Evolutionary conservation across 1,284 basidiomycete genomes (phyloP), one percentile per base, ranked within the genome.

Genomic region (Pisolithus thermaeus): DNA sequence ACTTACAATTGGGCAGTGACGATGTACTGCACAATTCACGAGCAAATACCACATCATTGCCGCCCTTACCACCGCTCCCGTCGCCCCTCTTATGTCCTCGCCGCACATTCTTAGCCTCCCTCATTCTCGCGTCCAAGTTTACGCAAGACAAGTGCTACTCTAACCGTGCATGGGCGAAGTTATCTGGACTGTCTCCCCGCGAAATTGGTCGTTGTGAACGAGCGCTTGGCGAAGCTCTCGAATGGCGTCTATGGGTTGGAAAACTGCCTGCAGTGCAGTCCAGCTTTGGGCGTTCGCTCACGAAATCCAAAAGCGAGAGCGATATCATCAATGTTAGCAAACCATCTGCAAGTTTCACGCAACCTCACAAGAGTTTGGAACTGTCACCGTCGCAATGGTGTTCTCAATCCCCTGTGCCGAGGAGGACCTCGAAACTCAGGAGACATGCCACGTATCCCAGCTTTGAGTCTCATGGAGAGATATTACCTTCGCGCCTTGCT

Each of bases 81-180:
- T 89, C 86, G 0, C 90, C 90, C 0, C 77, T 94, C 22, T 77
- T 92, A 37, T 96, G 93, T 63, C 90, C 92, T 2, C 79, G 92
- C 18, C 80, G 92, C 39, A 84, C 92, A 2, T 96, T 97, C 70
- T 75, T 97, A 7, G 92, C 92, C 0, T 84, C 90, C 0, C 73
- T 97, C 36, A 92, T 97, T 56, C 75, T 92, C 42, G 92, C 93
- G 0, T 87, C 88, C 27, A 97, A 97, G 66, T 96, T 95, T 67
- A 81, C 90, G 52, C 92, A 95, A 71, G 94, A 97, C 63, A 85
- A 89, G 51, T 92, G 89, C 50, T 97, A 94, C 63, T 92, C 89
- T 14, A 96, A 97, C 66, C 80, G 84, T 20, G 92, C 93, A 18
- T 97, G 93, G 93, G 84, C 90, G 7, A 92, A 92, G 63, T 74